Percentiles rank a stretch among this genome's conserved stretches.
phyloP scores from a whole-genome alignment of 2,329 filamentous ascomycete species.

The Nigrospora sphaerica region DNA sequence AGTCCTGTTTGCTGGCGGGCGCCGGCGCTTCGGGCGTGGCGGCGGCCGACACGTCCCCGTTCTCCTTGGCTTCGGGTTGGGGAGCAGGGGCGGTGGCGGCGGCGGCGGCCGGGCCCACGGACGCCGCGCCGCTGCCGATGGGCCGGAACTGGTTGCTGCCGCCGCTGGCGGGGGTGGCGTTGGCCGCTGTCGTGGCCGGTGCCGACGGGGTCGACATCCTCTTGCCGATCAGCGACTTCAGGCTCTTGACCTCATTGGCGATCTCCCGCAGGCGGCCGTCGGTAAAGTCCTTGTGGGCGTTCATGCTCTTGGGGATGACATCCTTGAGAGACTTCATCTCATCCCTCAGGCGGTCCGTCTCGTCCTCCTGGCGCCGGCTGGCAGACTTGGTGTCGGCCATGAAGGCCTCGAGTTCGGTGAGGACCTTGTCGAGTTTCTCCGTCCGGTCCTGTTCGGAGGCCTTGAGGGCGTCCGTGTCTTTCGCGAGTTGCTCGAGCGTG shows the following conservation, averaged over 20 bases:
- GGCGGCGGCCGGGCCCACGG: conserved; percentile 9
- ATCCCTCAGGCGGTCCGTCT: conserved; percentile 76
- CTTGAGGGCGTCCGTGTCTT: conserved; percentile 86
- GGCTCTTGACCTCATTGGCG: conserved; percentile 78
- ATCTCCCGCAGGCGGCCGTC: conserved; percentile 80
- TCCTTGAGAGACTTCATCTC: conserved; percentile 80
- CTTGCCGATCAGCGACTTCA: conserved; percentile 77
- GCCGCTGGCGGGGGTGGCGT: conserved; percentile 10
- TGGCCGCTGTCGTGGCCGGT: conserved; percentile 15
- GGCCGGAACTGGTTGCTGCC: conserved; percentile 11
- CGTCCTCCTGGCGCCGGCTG: conserved; percentile 76
- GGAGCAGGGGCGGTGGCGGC: conserved; percentile 14
- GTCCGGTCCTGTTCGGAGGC: conserved; percentile 78
- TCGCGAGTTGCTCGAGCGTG: conserved; percentile 83
- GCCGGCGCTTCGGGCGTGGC: conserved; percentile 20
- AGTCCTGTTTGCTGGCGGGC: conserved; percentile 10
- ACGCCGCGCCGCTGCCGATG: conserved; percentile 6
- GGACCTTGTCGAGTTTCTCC: conserved; percentile 71
- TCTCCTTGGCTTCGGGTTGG: conserved; percentile 15
- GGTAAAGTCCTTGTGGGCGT: conserved; percentile 77
- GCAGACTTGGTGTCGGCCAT: conserved; percentile 75
- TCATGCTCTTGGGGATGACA: conserved; percentile 79
- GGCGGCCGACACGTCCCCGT: conserved; percentile 22
- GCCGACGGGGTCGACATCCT: conserved; percentile 35
- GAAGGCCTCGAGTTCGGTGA: conserved; percentile 78